A percentile compares a stretch with the other conserved stretches of the same genome.
Evolutionary conservation across 352 stramenopile genomes (phyloP).

Genomic region (Pythium utonaiense): DNA sequence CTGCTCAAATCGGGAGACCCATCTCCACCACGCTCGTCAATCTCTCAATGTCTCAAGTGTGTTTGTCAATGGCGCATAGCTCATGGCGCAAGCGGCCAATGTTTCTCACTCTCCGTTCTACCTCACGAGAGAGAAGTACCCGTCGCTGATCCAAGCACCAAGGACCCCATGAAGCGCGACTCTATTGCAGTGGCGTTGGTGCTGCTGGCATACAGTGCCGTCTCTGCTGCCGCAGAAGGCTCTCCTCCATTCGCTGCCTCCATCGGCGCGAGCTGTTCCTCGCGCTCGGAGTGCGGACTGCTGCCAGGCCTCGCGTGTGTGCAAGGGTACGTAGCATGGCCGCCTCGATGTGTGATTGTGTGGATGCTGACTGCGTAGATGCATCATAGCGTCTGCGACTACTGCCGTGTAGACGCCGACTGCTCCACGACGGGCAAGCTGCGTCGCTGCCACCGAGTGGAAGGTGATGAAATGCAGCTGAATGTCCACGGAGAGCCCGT

Average conservation of each 20-base stretch:
- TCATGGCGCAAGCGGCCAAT: too few species aligned
- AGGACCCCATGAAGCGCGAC: neutral
- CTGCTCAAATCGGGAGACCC: neutral
- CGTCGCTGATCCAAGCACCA: neutral
- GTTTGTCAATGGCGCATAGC: neutral
- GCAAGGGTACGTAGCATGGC: conserved; percentile 47
- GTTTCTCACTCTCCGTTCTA: neutral
- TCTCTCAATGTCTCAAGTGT: neutral
- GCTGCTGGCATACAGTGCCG: neutral
- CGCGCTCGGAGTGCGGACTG: conserved; percentile 64
- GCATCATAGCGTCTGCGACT: conserved; percentile 55
- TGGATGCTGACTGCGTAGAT: neutral
- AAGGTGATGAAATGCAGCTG: conserved; percentile 19
- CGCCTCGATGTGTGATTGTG: too few species aligned
- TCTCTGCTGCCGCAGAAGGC: neutral
- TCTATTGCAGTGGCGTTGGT: neutral
- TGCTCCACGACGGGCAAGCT: conserved; percentile 47
- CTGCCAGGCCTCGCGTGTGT: conserved; percentile 69
- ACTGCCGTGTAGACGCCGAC: conserved; percentile 50
- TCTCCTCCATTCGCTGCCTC: conserved; percentile 26
- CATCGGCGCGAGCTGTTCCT: conserved; percentile 42
- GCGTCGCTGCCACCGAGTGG: conserved; percentile 54
- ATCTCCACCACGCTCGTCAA: neutral
- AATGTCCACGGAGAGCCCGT: conserved; percentile 31
- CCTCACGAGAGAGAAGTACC: neutral